Conservation (phyloP, 2,329 filamentous ascomycete species). For the Decorospora gaudefroyi region DNA sequence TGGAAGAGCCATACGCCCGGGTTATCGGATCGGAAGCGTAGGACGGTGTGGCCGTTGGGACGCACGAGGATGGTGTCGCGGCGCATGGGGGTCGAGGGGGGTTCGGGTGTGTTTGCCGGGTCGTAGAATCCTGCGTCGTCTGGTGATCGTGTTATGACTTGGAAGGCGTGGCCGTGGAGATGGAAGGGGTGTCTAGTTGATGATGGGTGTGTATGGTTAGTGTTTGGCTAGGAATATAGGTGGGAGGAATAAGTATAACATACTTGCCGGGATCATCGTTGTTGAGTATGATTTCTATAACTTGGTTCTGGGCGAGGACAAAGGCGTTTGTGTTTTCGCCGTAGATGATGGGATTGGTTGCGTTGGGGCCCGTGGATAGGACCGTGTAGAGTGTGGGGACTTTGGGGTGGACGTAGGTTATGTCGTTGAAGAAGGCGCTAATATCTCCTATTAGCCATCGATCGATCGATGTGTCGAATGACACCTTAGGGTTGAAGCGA, state of each 20-base stretch:
- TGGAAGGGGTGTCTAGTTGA: conserved; percentile 64
- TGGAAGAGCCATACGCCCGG: conserved; percentile 44
- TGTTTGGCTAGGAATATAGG: conserved; percentile 34
- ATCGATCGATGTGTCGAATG: fast-evolving
- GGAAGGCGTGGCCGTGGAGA: conserved; percentile 62
- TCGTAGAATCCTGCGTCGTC: conserved; percentile 56
- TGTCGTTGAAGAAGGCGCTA: conserved; percentile 66
- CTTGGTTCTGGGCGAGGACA: conserved; percentile 66
- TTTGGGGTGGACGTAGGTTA: conserved; percentile 73
- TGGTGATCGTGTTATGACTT: conserved; percentile 42
- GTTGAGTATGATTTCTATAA: conserved; percentile 78
- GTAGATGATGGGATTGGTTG: conserved; percentile 51
- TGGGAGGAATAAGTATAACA: conserved; percentile 1
- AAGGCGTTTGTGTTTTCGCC: conserved; percentile 62
- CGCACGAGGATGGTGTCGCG: conserved; percentile 60
- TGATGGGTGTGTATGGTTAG: not conserved
- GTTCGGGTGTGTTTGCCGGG: conserved; percentile 27
- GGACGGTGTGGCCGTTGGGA: conserved; percentile 59
- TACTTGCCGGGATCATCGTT: conserved; percentile 68
- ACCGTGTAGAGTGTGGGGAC: conserved; percentile 81
- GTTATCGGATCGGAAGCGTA: conserved; percentile 61
- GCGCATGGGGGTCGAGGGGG: conserved; percentile 50
- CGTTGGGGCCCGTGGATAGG: conserved; percentile 62
- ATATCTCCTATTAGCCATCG: not conserved
- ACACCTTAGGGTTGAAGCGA: not conserved